Evolutionary conservation across 2,329 filamentous ascomycete genomes (phyloP), one percentile per base, ranked within the genome.

Genomic region (Ascochyta fabae): DNA sequence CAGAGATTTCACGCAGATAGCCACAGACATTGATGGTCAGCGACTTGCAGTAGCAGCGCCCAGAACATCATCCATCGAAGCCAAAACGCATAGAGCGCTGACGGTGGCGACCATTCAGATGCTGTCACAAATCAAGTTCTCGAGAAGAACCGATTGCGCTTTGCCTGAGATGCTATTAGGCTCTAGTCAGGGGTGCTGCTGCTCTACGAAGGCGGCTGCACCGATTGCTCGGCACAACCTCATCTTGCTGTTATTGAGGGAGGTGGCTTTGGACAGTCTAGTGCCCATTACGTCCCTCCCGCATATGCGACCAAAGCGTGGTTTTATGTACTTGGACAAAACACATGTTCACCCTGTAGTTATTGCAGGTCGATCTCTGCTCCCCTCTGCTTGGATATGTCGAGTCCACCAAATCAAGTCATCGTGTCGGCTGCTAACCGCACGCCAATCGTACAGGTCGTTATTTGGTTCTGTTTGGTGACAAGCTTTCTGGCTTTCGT

Each of bases 381-480:
- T 44, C 24, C 40, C 29, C n/a, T 51, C 22, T 39, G 53, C 16
- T 22, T 27, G n/a, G 41, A 53, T 13, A 55, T 54, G 43, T 52
- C 35, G 19, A 58, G 43, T 24, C 46, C 38, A 6, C 24, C 51
- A 47, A 26, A 58, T 39, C 64, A 67, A 49, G 47, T 64, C 22
- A 52, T 65, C 12, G 9, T 65, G 19, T 60, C 58, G 12, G 62
- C 58, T 24, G 40, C 53, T 15, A 68, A 69, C 36, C 55, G 57
- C 9, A 68, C 61, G 27, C 67, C 67, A 12, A 51, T 68, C 8
- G 53, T 69, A n/a, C 63, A 69, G 34, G 67, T 69, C 24, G 41
- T 65, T n/a, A 58, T 61, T 13, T 69, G 65, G 65, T 53, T 69
- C 23, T 56, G 49, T 27, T 48, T 69, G 9, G 59, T 53, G 6